A percentile compares a stretch with the other conserved stretches of the same genome.
Conservation (phyloP, 2,329 filamentous ascomycete species). For the Fusarium hostae region DNA sequence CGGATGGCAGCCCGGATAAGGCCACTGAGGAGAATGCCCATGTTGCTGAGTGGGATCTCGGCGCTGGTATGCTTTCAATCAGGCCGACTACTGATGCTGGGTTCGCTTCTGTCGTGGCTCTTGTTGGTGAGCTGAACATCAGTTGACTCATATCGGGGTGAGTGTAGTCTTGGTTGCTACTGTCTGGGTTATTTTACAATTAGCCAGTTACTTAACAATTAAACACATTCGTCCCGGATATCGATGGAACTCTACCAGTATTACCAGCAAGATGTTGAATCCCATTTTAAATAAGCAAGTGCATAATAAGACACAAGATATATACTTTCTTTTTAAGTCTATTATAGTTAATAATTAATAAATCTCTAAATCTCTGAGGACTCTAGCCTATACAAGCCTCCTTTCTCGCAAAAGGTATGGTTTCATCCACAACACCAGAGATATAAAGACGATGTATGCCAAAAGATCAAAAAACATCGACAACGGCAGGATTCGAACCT, state of each 20-base stretch:
- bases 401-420: background rate
- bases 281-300: background rate
- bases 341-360: no score
- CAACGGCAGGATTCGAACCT: slow-evolving; percentile 25
- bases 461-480: background rate
- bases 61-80: slow-evolving; percentile 9
- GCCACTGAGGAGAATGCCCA: slow-evolving; percentile 32
- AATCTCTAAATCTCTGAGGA: no score
- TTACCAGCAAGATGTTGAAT: background rate
- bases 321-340: background rate
- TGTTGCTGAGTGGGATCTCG: slow-evolving; percentile 30
- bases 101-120: slow-evolving; percentile 33
- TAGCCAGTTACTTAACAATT: background rate
- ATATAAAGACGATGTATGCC: background rate
- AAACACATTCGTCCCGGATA: background rate
- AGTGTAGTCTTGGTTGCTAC: background rate
- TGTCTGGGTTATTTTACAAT: background rate
- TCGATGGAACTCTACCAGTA: background rate
- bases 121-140: slow-evolving; percentile 32
- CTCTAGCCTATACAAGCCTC: background rate
- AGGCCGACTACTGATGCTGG: slow-evolving; percentile 27
- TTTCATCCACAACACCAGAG: background rate
- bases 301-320: background rate
- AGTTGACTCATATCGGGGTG: slow-evolving; percentile 1
- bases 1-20: slow-evolving; percentile 24